A percentile compares a stretch with the other conserved stretches of the same genome.
phyloP scores from a whole-genome alignment of 2,329 filamentous ascomycete species.

The Aspergillus fructus region DNA sequence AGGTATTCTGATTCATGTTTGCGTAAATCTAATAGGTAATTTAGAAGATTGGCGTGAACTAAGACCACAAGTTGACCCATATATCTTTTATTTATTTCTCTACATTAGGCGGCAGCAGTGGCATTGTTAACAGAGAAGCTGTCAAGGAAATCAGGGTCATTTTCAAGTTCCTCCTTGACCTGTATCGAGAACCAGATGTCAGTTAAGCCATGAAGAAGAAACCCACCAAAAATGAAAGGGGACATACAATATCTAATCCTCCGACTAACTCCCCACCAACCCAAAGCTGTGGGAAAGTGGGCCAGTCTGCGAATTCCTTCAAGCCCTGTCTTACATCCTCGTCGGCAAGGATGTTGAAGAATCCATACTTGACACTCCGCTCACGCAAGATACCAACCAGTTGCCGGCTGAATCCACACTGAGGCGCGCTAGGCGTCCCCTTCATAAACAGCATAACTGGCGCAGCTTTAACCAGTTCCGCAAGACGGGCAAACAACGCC shows the following conservation, averaged over 20 bases:
- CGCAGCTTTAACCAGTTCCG: slow-evolving; percentile 86
- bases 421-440: slow-evolving; percentile 81
- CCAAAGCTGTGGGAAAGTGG: slow-evolving; percentile 95
- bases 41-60: not conserved
- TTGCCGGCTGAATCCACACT: slow-evolving; percentile 92
- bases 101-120: slow-evolving; percentile 5
- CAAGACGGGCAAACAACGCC: slow-evolving; percentile 77
- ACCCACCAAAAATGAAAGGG: not conserved
- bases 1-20: not conserved
- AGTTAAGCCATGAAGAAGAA: not conserved
- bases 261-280: slow-evolving; percentile 86
- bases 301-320: slow-evolving; percentile 98
- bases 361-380: slow-evolving; percentile 90
- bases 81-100: not conserved
- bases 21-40: not conserved
- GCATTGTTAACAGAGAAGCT: slow-evolving; percentile 59
- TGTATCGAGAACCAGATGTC: slow-evolving; percentile 38
- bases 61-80: not conserved
- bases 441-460: slow-evolving; percentile 99
- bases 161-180: slow-evolving; percentile 92
- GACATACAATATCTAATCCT: slow-evolving; percentile 88
- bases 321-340: slow-evolving; percentile 94
- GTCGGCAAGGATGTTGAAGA: slow-evolving; percentile 98
- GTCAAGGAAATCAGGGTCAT: slow-evolving; percentile 77
- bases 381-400: slow-evolving; percentile 83